A percentile compares a stretch with the other conserved stretches of the same genome.
Evolutionary conservation across 768 basidiomycete species (phyloP).

Genomic region (Rhizopogon roseolus): DNA sequence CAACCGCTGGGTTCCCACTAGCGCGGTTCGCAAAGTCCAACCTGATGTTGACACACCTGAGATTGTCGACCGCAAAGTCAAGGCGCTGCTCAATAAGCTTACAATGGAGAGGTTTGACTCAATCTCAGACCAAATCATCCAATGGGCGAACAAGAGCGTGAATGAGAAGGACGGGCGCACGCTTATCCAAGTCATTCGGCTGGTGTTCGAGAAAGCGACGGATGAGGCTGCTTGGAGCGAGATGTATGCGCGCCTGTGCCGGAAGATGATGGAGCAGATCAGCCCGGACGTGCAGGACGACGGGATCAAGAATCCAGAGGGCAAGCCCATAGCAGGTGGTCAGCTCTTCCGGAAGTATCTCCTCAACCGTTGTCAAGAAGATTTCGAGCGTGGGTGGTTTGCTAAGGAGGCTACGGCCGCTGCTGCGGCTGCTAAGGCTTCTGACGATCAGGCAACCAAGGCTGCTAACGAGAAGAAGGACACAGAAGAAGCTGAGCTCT

Average conservation of each 20-base stretch:
- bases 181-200: constrained; percentile 91
- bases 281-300: constrained; percentile 86
- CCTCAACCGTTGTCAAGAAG: constrained; percentile 93
- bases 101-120: constrained; percentile 96
- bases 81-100: constrained; percentile 87
- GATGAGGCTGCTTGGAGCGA: constrained; percentile 94
- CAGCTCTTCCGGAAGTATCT: constrained; percentile 96
- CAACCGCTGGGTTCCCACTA: constrained; percentile 73
- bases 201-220: constrained; percentile 96
- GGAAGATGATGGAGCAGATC: constrained; percentile 94
- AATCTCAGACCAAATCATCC: constrained; percentile 91
- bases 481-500: constrained; percentile 60
- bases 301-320: constrained; percentile 73
- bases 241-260: constrained; percentile 95
- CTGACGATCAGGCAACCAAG: constrained; percentile 78
- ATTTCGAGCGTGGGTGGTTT: constrained; percentile 95
- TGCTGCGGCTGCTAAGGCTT: constrained; percentile 77
- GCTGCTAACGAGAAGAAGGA: constrained; percentile 58
- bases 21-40: constrained; percentile 37
- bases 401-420: constrained; percentile 85
- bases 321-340: constrained; percentile 89
- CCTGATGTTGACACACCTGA: constrained; percentile 70
- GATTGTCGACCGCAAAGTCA: constrained; percentile 90
- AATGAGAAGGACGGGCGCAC: constrained; percentile 91
- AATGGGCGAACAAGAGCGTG: constrained; percentile 92